phyloP scores from a whole-genome alignment of 2,329 filamentous ascomycete species.

The Aspergillus niger region DNA sequence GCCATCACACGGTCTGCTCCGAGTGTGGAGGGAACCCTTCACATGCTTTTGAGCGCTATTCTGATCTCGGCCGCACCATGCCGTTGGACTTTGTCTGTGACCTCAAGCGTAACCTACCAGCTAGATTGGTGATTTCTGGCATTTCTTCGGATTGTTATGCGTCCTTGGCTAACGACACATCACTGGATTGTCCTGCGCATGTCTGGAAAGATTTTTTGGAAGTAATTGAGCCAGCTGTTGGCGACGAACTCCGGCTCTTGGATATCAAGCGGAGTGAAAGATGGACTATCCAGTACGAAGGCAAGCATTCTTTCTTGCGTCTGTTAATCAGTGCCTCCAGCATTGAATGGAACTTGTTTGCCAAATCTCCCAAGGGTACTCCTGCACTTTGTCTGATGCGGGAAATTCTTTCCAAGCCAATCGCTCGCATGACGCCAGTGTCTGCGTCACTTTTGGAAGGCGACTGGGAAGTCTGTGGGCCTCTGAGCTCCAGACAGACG shows the following conservation, averaged over 20 bases:
- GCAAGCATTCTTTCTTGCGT: constrained; percentile 26
- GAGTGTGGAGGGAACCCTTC: constrained; percentile 57
- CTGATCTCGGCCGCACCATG: constrained; percentile 31
- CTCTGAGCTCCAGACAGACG: constrained; percentile 36
- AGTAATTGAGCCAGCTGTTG: constrained; percentile 28
- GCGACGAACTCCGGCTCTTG: constrained; percentile 32
- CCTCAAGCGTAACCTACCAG: constrained; percentile 48
- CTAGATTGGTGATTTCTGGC: constrained; percentile 40
- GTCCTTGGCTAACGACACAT: constrained; percentile 15
- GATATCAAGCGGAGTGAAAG: constrained; percentile 32
- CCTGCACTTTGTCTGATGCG: constrained; percentile 45
- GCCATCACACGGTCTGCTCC: constrained; percentile 57
- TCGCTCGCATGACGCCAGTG: constrained; percentile 50
- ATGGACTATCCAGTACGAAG: constrained; percentile 37
- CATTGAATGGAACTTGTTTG: constrained; percentile 53
- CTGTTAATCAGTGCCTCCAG: constrained; percentile 28
- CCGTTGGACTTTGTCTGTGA: constrained; percentile 49
- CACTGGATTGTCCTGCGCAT: constrained; percentile 15
- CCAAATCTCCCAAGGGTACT: constrained; percentile 42
- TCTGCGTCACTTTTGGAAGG: constrained; percentile 39
- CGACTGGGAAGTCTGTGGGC: constrained; percentile 49
- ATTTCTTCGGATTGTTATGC: constrained; percentile 29
- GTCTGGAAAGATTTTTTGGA: constrained; percentile 39
- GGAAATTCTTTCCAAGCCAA: constrained; percentile 47
- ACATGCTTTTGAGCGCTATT: constrained; percentile 46